A percentile compares a stretch with the other conserved stretches of the same genome.
Evolutionary conservation across 2,329 filamentous ascomycete genomes (phyloP).

Genomic region (Phaeoacremonium minimum): DNA sequence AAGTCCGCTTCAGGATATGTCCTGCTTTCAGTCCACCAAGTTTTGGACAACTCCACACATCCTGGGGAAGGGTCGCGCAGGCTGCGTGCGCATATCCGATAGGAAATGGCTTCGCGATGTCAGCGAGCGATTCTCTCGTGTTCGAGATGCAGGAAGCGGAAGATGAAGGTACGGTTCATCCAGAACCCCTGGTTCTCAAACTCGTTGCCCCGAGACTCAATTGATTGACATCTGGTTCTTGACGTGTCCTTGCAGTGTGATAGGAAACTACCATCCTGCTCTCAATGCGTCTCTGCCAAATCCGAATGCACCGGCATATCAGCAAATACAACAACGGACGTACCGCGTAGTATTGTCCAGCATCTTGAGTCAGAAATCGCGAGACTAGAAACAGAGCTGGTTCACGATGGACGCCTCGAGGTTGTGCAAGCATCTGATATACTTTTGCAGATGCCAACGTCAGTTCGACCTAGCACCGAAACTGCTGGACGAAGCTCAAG

Average conservation of each 20-base stretch:
- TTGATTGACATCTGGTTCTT: too few relatives aligned
- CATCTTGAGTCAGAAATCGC: conserved; percentile 26
- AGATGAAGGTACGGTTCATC: conserved; percentile 8
- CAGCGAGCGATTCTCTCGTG: conserved; percentile 9
- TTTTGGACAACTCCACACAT: too few relatives aligned
- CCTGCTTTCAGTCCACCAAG: too few relatives aligned
- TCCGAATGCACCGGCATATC: conserved; percentile 21
- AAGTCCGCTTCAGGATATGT: too few relatives aligned
- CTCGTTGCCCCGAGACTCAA: too few relatives aligned
- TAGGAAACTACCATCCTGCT: conserved; percentile 17
- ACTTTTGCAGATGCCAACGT: conserved; percentile 7
- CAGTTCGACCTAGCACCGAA: conserved; percentile 1
- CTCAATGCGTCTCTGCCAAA: conserved; percentile 17
- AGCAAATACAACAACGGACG: conserved; percentile 14
- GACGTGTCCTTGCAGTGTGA: too few relatives aligned
- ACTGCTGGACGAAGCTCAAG: neutral
- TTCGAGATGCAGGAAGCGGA: conserved; percentile 9
- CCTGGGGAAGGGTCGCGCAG: neutral
- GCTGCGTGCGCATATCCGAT: neutral
- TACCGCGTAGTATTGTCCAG: conserved; percentile 26
- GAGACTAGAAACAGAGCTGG: conserved; percentile 21
- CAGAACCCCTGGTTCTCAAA: neutral
- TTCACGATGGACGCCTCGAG: conserved; percentile 18
- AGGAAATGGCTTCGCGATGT: neutral
- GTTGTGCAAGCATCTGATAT: conserved; percentile 11